These are phyloP conservation scores for Periconia digitata DNA, from an alignment of 2,329 filamentous ascomycete genomes.

Conservation along the genomic window DNA sequence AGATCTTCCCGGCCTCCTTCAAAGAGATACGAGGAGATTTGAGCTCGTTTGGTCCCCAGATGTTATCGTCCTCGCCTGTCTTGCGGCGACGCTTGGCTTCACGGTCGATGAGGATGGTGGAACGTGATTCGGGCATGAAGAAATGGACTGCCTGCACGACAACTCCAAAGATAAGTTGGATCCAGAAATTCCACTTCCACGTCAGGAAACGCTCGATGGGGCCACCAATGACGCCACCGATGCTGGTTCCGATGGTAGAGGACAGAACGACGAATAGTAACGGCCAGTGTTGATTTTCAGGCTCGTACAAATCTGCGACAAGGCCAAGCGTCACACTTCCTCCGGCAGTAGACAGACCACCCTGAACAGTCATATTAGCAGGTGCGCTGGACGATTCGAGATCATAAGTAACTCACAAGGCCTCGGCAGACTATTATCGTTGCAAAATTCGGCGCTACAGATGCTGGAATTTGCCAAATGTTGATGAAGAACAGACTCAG, in stretches of 20 bases:
- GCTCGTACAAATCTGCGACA: slow-evolving; percentile 62
- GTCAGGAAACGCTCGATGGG: slow-evolving; percentile 43
- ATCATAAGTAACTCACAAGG: not conserved
- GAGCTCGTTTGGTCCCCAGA: slow-evolving; percentile 75
- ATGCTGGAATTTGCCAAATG: slow-evolving; percentile 67
- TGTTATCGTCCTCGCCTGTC: slow-evolving; percentile 57
- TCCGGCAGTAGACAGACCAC: slow-evolving; percentile 55
- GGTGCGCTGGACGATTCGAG: too few species aligned
- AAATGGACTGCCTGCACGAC: slow-evolving; percentile 67
- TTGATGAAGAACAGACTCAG: slow-evolving; percentile 71
- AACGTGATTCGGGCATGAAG: slow-evolving; percentile 71
- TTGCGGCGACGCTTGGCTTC: slow-evolving; percentile 74
- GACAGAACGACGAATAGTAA: slow-evolving; percentile 56
- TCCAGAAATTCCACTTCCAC: slow-evolving; percentile 71
- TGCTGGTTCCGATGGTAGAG: slow-evolving; percentile 67
- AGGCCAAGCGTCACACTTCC: slow-evolving; percentile 65
- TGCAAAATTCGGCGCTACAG: slow-evolving; percentile 63
- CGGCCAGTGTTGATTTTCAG: slow-evolving; percentile 60
- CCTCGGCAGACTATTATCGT: slow-evolving; percentile 63
- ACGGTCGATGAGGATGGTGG: slow-evolving; percentile 71
- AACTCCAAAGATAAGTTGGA: slow-evolving; percentile 76
- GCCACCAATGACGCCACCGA: slow-evolving; percentile 69
- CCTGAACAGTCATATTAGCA: slow-evolving; percentile 45
- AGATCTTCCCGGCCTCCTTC: slow-evolving; percentile 48
- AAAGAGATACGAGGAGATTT: slow-evolving; percentile 26